These are phyloP conservation scores for Phytomonas francai DNA, from an alignment of 208 protist genomes.

Conservation along the genomic window DNA sequence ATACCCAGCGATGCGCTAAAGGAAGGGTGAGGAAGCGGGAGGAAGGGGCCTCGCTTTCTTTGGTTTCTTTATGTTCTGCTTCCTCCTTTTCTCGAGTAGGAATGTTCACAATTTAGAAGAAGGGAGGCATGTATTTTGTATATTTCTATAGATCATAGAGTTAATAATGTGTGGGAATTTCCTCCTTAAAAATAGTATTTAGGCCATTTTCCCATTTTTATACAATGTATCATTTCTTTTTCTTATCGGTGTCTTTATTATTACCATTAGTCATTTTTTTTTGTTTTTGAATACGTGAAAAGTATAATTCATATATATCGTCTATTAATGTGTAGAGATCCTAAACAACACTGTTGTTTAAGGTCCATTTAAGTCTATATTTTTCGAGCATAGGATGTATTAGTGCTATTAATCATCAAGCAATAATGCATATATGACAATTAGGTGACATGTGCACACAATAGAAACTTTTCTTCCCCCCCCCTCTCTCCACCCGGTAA, in stretches of 20 bases:
- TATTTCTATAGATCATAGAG: conserved; percentile 3
- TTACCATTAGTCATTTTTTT: conserved; percentile 17
- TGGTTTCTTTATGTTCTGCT: background rate
- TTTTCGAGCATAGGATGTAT: conserved; percentile 1
- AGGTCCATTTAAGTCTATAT: conserved; percentile 4
- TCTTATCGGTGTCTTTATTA: conserved; percentile 5
- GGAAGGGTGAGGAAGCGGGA: background rate
- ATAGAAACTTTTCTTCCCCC: background rate
- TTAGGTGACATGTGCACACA: background rate
- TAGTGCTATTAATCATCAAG: background rate
- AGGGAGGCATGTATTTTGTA: conserved; percentile 2
- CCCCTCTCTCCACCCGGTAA: background rate
- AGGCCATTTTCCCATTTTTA: conserved; percentile 7
- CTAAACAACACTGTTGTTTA: background rate
- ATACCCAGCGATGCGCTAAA: background rate
- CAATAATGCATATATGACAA: background rate
- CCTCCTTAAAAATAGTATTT: conserved; percentile 8
- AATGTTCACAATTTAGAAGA: background rate
- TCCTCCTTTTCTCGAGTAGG: conserved; percentile 3
- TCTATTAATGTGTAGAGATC: background rate
- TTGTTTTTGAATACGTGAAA: background rate
- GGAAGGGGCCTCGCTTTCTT: background rate
- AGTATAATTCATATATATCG: conserved; percentile 1
- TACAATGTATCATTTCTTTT: conserved; percentile 4
- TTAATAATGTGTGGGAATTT: background rate